Conservation (phyloP, 129 eudicot genomes). For the Gnaphalium uliginosum region DNA sequence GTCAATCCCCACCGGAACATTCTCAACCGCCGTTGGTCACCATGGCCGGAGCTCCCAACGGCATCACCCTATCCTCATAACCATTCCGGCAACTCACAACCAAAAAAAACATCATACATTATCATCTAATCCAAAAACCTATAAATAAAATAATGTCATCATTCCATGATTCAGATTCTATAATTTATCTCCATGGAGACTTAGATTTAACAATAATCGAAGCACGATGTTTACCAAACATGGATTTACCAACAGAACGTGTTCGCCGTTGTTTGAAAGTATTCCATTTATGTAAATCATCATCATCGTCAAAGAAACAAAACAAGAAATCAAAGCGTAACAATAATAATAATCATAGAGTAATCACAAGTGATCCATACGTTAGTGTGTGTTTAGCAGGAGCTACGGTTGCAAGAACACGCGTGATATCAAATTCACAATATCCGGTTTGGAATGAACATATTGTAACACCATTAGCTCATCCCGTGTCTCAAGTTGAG, state of each 20-base stretch:
- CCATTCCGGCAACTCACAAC: slow-evolving; percentile 2
- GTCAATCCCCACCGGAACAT: slow-evolving; percentile 9
- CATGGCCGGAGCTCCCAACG: slow-evolving; percentile 19
- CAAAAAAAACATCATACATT: background rate
- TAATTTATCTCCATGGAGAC: slow-evolving; percentile 59
- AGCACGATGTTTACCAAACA: slow-evolving; percentile 58
- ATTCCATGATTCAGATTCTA: slow-evolving; percentile 1
- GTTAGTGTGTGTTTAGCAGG: slow-evolving; percentile 55
- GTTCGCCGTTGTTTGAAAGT: slow-evolving; percentile 46
- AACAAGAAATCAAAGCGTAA: background rate
- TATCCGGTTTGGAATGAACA: slow-evolving; percentile 64
- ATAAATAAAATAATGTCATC: background rate
- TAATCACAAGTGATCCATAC: slow-evolving; percentile 68
- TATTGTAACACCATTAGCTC: slow-evolving; percentile 54
- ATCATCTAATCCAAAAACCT: background rate
- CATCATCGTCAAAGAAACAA: background rate
- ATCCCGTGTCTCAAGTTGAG: slow-evolving; percentile 58
- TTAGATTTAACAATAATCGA: slow-evolving; percentile 55
- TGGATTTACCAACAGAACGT: slow-evolving; percentile 56
- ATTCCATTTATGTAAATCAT: slow-evolving; percentile 28
- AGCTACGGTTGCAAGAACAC: slow-evolving; percentile 73
- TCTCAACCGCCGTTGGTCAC: slow-evolving; percentile 24
- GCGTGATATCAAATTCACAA: slow-evolving; percentile 55
- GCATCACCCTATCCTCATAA: slow-evolving; percentile 2
- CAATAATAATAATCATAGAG: slow-evolving; percentile 21